These are phyloP conservation scores for Pseudocercospora crystallina DNA, from an alignment of 2,329 filamentous ascomycete species.

Conservation along the genomic window DNA sequence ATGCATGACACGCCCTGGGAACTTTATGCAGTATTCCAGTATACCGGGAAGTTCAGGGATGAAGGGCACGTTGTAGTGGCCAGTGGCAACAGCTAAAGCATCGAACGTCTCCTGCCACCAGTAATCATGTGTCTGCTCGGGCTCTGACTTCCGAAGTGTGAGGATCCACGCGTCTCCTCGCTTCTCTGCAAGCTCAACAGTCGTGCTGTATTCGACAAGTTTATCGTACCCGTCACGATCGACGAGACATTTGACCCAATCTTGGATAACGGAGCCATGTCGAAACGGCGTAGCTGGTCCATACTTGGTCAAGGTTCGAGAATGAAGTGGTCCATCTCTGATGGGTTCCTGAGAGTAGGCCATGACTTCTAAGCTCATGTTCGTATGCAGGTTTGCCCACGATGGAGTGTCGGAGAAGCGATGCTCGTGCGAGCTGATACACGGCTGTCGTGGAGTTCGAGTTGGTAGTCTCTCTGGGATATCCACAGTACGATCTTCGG, in stretches of 20 bases:
- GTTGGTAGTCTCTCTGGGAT: too few species aligned
- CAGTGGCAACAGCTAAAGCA: slow-evolving; percentile 60
- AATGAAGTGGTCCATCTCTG: too few species aligned
- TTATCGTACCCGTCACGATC: slow-evolving; percentile 55
- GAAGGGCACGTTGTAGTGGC: slow-evolving; percentile 61
- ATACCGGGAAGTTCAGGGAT: slow-evolving; percentile 53
- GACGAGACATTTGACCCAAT: slow-evolving; percentile 56
- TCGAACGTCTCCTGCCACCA: slow-evolving; percentile 66
- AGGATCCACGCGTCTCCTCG: slow-evolving; percentile 26
- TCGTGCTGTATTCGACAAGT: slow-evolving; percentile 57
- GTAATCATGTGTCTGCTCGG: slow-evolving; percentile 43
- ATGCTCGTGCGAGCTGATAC: too few species aligned
- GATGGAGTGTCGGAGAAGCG: too few species aligned
- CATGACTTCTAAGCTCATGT: too few species aligned
- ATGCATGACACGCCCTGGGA: slow-evolving; percentile 55
- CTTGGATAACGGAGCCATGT: slow-evolving; percentile 57
- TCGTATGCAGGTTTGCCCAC: too few species aligned
- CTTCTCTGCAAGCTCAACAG: slow-evolving; percentile 60
- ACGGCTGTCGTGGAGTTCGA: too few species aligned
- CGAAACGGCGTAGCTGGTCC: slow-evolving; percentile 63
- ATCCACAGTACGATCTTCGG: too few species aligned
- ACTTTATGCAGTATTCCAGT: slow-evolving; percentile 45
- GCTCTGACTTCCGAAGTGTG: slow-evolving; percentile 8
- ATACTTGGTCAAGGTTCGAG: slow-evolving; percentile 36
- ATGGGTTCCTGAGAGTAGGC: too few species aligned